Evolutionary conservation across 2,329 filamentous ascomycete species (phyloP), one percentile per base, ranked within the genome.

Genomic region (Fusarium camptoceras): DNA sequence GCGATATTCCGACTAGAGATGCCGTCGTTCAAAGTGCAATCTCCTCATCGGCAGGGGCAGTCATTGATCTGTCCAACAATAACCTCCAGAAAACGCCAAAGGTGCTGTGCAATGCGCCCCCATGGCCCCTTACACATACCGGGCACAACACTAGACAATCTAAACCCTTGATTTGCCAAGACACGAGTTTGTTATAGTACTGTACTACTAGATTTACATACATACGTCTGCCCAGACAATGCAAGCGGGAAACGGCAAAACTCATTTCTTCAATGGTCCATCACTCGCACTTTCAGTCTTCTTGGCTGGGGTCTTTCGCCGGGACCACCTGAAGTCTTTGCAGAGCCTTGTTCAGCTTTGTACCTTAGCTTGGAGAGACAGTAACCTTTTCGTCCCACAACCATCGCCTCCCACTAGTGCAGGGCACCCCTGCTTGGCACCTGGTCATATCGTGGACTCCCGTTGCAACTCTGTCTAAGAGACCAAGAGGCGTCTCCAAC

Each of bases 171-270:
- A 24, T 42, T 34, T 37, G 61, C 60, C 62, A 65, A 65, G 60
- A 20, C 20, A 34, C 22, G 25, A n/a, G 14, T 20, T 41, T 48
- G 5, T 27, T 50, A 50, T 12, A 37, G 22, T 25, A 50, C 9
- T 12, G 42, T 44, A 44, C 27, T 51, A 24, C 27, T 48, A 24
- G 18, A 37, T 56, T 28, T 48, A 57, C 59, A 44, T 64, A 42
- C 54, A 25, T 48, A 60, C 59, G 47, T 64, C 63, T 69, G 68
- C 64, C 68, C 55, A 71, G 68, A 68, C 51, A 60, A 58, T 61
- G 18, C 30, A 31, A 43, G 16, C 64, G 64, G 68, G 53, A 71
- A 50, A 59, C 55, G 64, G 68, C 68, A 66, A 62, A 24, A 27
- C 30, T 34, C 22, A 49, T 55, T 49, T 30, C 44, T 59, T 51